Base-by-base conservation (phyloP, 495 filamentous ascomycete species). In the Daldinia decipiens region DNA sequence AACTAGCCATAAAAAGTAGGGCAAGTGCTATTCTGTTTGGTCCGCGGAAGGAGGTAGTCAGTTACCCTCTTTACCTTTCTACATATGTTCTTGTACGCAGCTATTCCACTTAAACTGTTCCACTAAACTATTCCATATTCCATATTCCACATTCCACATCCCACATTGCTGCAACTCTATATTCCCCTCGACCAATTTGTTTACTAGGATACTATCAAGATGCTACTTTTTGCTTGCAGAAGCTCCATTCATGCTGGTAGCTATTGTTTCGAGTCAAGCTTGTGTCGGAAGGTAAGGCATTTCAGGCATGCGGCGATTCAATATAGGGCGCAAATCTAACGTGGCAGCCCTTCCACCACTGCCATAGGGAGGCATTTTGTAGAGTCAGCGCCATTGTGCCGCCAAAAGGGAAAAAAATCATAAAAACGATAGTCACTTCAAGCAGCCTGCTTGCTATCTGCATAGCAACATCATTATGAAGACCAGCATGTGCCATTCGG, bases 271-370 rank as follows among this genome's bases (percentile, higher is more conserved):
- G 13, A 62, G 17, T 55, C 24, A 5, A 51, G 34, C 36, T 62
- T 21, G n/a, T 51, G 68, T 66, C 27, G 27, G 15, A n/a, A 47
- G 32, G 38, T 5, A n/a, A 47, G 53, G 21, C 21, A 2, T 54
- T 31, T 27, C 21, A 53, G 29, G 29, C 32, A 63, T 32, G 43
- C 58, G 65, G 32, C 36, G 11, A 34, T 53, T 63, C 51, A 24
- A 27, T 51, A 58, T 59, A 67, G 32, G 58, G 54, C 54, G 67
- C 17, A 27, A 59, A 64, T 58, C 47, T 45, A 59, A 72, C 69
- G 69, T 72, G 69, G 69, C 69, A 67, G 29, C 17, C 6, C 53
- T 40, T 63, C 59, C 54, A 39, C 59, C 54, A 50, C n/a, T 59
- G 27, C 52, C 38, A 47, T 11, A 34, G 19, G 19, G 45, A 45